phyloP scores from a whole-genome alignment of 176 grass and related monocot species.

The Oryza glaberrima region DNA sequence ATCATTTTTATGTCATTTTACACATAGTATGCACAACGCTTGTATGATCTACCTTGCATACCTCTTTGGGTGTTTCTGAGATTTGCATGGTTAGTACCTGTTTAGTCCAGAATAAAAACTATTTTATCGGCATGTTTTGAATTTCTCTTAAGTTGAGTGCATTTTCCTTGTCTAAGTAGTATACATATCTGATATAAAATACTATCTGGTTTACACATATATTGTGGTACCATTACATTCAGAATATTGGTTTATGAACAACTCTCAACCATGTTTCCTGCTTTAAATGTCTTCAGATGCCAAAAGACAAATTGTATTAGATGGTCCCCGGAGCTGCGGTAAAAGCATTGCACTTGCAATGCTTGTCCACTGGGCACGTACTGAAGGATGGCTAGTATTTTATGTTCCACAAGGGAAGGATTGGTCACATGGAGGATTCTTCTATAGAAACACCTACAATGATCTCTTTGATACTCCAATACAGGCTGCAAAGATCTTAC shows the following conservation, averaged over 20 bases:
- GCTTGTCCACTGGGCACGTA: constrained; percentile 98
- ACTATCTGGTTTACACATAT: not conserved
- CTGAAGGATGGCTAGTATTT: constrained; percentile 93
- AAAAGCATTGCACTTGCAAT: constrained; percentile 95
- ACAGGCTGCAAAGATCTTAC: constrained; percentile 69
- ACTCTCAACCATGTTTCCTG: constrained; percentile 18
- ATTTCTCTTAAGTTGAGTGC: constrained; percentile 7
- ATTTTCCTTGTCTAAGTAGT: constrained; percentile 1
- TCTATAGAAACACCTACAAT: constrained; percentile 76
- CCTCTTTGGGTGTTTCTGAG: constrained; percentile 23
- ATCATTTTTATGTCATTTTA: not conserved
- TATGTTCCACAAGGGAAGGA: constrained; percentile 93
- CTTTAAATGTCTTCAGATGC: constrained; percentile 47
- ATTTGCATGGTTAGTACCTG: not conserved
- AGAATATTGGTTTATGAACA: constrained; percentile 4
- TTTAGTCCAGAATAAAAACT: not conserved
- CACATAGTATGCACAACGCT: not conserved
- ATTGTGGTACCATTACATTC: not conserved
- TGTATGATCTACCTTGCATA: constrained; percentile 7
- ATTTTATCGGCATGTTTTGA: not conserved
- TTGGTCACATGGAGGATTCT: constrained; percentile 96
- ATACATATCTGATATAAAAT: not conserved
- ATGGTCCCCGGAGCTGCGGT: constrained; percentile 85
- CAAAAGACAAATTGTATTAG: constrained; percentile 90
- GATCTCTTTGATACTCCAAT: constrained; percentile 85